Conservation (phyloP, 2,329 filamentous ascomycete species). For the Diaporthe sp. region DNA sequence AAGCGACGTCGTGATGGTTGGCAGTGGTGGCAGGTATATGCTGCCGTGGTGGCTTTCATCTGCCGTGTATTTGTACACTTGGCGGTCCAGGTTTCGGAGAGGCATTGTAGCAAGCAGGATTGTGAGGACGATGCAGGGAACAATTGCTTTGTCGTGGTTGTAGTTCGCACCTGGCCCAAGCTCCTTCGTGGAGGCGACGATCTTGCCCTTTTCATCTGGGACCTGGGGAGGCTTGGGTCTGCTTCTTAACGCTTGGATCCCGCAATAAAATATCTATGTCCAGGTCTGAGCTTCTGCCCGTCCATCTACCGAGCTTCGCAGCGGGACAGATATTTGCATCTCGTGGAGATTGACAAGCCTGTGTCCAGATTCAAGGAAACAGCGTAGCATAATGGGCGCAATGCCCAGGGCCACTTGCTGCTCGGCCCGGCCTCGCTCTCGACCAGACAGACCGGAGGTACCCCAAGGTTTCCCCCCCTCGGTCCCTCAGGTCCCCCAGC, state of each 20-base stretch:
- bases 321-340: not conserved
- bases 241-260: constrained; percentile 22
- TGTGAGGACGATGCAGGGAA: not conserved
- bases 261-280: not conserved
- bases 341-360: not conserved
- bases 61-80: not conserved
- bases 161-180: constrained; percentile 13
- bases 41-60: not conserved
- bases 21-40: not conserved
- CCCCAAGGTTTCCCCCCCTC: not conserved
- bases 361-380: not conserved
- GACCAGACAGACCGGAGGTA: not conserved
- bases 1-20: not conserved
- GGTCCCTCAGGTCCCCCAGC: not conserved
- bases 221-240: not conserved
- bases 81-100: not conserved
- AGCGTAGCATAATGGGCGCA: constrained; percentile 9
- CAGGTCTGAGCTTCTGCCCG: constrained; percentile 13
- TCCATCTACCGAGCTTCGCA: not conserved
- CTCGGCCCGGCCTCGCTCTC: constrained; percentile 9
- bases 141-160: constrained; percentile 13
- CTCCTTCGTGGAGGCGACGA: constrained; percentile 3
- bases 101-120: not conserved
- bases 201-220: constrained; percentile 8
- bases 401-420: constrained; percentile 19